These are phyloP conservation scores for Crithidia fasciculata DNA, from an alignment of 208 protist genomes.

Conservation along the genomic window DNA sequence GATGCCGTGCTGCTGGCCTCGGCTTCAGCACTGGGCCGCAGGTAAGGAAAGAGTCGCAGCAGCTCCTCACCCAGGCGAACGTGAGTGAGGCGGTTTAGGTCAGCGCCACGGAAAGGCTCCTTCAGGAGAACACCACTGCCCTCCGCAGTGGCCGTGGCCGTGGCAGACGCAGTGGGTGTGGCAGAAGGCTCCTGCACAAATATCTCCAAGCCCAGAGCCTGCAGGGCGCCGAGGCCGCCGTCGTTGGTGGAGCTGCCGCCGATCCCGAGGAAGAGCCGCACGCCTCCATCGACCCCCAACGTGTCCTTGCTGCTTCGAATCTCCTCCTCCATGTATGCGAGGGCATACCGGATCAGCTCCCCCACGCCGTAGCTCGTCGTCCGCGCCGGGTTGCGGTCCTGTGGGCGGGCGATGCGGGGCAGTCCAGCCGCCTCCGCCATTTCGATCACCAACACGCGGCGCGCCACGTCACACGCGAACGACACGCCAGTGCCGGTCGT, in stretches of 20 bases:
- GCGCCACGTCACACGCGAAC: constrained; percentile 62
- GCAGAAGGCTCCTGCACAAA: constrained; percentile 12
- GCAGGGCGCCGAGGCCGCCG: constrained; percentile 76
- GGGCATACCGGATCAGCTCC: constrained; percentile 63
- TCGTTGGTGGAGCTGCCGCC: constrained; percentile 89
- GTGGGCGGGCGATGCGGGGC: constrained; percentile 43
- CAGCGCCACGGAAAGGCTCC: constrained; percentile 55
- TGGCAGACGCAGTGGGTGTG: neutral
- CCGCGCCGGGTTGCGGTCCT: constrained; percentile 46
- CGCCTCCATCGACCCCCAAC: constrained; percentile 9
- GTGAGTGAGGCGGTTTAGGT: constrained; percentile 48
- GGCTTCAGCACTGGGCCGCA: neutral
- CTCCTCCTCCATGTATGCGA: constrained; percentile 41
- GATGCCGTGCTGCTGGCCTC: neutral
- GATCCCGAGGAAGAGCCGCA: constrained; percentile 71
- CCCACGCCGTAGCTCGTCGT: constrained; percentile 83
- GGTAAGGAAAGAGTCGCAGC: constrained; percentile 26
- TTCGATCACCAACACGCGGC: constrained; percentile 67
- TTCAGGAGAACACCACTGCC: constrained; percentile 30
- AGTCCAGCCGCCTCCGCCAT: constrained; percentile 80
- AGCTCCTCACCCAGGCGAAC: constrained; percentile 37
- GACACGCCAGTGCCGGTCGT: constrained; percentile 21
- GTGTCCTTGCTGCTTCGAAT: neutral
- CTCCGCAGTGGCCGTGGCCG: neutral
- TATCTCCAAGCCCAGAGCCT: constrained; percentile 74